Evolutionary conservation across 768 basidiomycete genomes (phyloP), one percentile per base, ranked within the genome.

Genomic region (Porphyrellus cyaneotinctus): DNA sequence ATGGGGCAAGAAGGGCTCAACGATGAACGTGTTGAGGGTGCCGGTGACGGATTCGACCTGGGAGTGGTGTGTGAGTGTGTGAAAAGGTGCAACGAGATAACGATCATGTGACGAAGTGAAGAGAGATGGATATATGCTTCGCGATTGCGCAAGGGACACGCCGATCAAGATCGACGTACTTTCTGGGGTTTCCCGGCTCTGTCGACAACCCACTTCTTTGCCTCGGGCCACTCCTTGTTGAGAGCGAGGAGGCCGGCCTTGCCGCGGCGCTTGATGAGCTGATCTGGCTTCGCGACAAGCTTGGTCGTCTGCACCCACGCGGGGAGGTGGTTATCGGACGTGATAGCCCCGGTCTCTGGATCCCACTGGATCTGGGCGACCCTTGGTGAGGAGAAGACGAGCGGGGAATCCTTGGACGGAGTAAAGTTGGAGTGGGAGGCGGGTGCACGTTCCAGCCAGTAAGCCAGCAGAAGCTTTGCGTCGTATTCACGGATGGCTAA

Each of bases 1-100:
- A 67, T 98, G 95, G 43, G 95, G 95, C 48, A 95, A 79, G 85
- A 99, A 97, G n/a, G 95, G 95, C 74, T 99, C 95, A 59, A 98
- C 81, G 72, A 99, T 97, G 76, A 99, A 98, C 71, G 87, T 97
- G 79, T 87, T 94, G 59, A 99, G 80, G 31, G 91, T 93, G 55
- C 95, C 95, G n/a, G 88, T 90, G 56, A 91, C 85, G 42, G 87
- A 81, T 75, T 97, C 97, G 54, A 97, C 95, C 89, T 93, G 57
- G 26, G 9, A 28, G 43, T 20, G 32, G 8, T 56, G 32, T 31
- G 54, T 57, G 37, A 60, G 52, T 66, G 53, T 47, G 47, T 58
- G 54, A 57, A 44, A 14, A 23, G 9, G 47, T 41, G 48, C 47
- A 38, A 36, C 6, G 31, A 50, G 20, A 35, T n/a, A 32, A 31